Evolutionary conservation across 1,139 yeast genomes (phyloP).

Genomic region (Pichia sp.): DNA sequence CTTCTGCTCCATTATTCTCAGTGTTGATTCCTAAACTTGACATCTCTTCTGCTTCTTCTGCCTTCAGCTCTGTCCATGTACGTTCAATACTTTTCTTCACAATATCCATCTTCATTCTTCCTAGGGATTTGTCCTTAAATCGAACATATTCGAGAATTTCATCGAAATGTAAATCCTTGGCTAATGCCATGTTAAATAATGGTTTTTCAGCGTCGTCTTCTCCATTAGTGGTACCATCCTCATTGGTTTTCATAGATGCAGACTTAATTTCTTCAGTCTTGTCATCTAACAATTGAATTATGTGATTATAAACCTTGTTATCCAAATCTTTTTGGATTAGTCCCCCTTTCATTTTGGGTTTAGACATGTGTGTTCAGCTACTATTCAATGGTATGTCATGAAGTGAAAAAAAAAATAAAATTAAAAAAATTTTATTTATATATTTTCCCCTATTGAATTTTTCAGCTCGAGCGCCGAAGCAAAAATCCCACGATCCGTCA

Average conservation of each 20-base stretch:
- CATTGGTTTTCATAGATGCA: conserved; percentile 12
- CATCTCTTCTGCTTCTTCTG: conserved; percentile 26
- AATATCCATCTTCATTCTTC: conserved; percentile 51
- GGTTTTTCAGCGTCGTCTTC: conserved; percentile 1
- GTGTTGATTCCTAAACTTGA: conserved; percentile 21
- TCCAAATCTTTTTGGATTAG: conserved; percentile 24
- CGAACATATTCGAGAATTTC: conserved; percentile 51
- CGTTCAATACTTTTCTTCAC: conserved; percentile 37
- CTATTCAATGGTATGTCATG: not conserved
- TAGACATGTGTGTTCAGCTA: conserved; percentile 1
- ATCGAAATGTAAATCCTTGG: conserved; percentile 42
- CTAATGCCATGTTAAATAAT: conserved; percentile 36
- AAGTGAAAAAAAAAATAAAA: not conserved
- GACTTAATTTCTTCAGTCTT: conserved; percentile 21
- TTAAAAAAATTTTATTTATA: not conserved
- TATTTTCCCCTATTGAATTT: not conserved
- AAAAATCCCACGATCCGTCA: too few relatives aligned
- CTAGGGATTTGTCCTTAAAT: conserved; percentile 52
- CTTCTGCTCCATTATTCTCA: conserved; percentile 18
- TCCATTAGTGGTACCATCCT: not conserved
- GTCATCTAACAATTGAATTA: conserved; percentile 23
- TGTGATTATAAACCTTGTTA: conserved; percentile 28
- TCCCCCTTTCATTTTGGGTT: conserved; percentile 14
- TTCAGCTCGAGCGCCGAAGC: not conserved
- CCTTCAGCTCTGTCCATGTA: conserved; percentile 27